These are phyloP conservation scores for Kodamaea nitidulidarum DNA, from an alignment of 805 yeast species.

Conservation along the genomic window DNA sequence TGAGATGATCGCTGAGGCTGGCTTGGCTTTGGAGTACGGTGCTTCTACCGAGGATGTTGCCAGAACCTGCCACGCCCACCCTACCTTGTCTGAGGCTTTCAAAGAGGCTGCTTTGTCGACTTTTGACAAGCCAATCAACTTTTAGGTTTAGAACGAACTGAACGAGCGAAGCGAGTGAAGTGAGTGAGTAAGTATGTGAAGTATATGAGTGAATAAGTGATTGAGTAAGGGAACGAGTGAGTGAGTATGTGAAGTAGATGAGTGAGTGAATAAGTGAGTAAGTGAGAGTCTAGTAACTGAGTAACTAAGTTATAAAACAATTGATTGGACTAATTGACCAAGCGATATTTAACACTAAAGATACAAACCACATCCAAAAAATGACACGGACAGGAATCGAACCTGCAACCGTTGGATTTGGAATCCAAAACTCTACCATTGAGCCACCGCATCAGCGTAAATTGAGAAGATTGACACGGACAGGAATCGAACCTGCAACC, in stretches of 20 bases:
- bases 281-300: no score
- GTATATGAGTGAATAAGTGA: background rate
- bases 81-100: slow-evolving; percentile 95
- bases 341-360: no score
- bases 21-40: slow-evolving; percentile 96
- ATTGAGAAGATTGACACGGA: slow-evolving; percentile 57
- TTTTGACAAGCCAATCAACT: slow-evolving; percentile 87
- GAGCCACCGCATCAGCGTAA: slow-evolving; percentile 23
- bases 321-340: no score
- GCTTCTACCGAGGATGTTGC: slow-evolving; percentile 98
- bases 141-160: slow-evolving; percentile 39
- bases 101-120: slow-evolving; percentile 96
- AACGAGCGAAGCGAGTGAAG: no score
- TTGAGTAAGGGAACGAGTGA: no score
- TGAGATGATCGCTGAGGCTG: slow-evolving; percentile 99
- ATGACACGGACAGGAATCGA: slow-evolving; percentile 16
- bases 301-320: no score
- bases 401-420: slow-evolving; percentile 20
- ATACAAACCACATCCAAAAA: no score
- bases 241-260: no score
- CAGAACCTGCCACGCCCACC: slow-evolving; percentile 98
- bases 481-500: slow-evolving; percentile 89
- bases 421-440: slow-evolving; percentile 20
- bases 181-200: background rate
- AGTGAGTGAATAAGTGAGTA: no score